Conservation (phyloP, 108 stramenopile species). For the Nitzschia palea region DNA sequence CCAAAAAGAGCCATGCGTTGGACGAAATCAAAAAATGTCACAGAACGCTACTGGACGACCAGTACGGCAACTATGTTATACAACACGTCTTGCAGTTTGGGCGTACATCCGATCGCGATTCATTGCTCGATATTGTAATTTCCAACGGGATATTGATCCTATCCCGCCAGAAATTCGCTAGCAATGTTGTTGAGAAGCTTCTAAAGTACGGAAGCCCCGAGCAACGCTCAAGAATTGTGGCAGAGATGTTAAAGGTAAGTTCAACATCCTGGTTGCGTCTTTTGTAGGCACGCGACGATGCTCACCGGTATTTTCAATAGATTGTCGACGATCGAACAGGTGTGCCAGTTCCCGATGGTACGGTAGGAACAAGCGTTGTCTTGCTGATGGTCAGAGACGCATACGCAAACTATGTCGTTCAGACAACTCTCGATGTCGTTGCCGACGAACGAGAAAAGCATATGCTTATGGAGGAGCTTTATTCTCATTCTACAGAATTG, state of each 20-base stretch:
- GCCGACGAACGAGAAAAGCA: conserved; percentile 73
- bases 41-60: conserved; percentile 77
- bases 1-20: conserved; percentile 65
- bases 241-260: conserved; percentile 67
- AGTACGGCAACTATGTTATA: conserved; percentile 92
- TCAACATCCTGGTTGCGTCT: no score
- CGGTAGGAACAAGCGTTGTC: conserved; percentile 66
- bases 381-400: conserved; percentile 95
- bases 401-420: conserved; percentile 95
- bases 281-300: no score
- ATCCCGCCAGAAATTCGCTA: conserved; percentile 97
- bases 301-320: conserved; percentile 12
- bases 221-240: conserved; percentile 75
- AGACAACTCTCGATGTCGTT: conserved; percentile 85
- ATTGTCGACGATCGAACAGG: conserved; percentile 52
- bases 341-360: conserved; percentile 25
- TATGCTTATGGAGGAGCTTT: conserved; percentile 67
- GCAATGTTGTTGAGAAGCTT: conserved; percentile 96
- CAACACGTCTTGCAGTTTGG: conserved; percentile 92
- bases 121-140: conserved; percentile 73
- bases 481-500: conserved; percentile 69
- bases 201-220: conserved; percentile 88
- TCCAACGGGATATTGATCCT: conserved; percentile 80
- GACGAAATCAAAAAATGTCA: conserved; percentile 64
- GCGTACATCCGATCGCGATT: conserved; percentile 75